Percentiles rank a stretch among this genome's conserved stretches.
These are phyloP conservation scores for Botrytis paeoniae DNA, from an alignment of 2,329 filamentous ascomycete genomes.

Conservation along the genomic window DNA sequence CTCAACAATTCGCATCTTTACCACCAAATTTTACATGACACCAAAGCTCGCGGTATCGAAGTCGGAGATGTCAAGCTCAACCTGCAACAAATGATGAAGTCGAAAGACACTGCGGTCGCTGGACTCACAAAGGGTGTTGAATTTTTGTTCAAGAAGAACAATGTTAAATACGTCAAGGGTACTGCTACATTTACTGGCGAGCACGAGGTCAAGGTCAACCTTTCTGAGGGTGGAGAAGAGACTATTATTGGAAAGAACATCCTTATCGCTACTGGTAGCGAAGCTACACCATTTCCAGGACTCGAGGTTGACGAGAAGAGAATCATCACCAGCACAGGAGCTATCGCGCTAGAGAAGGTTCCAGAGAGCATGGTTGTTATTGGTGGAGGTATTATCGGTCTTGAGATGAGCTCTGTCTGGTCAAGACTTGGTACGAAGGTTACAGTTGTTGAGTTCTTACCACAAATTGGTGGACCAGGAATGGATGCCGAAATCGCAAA, in stretches of 20 bases:
- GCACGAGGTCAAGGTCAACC: constrained; percentile 85
- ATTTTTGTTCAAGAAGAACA: constrained; percentile 99
- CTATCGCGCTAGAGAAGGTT: constrained; percentile 82
- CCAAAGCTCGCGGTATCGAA: constrained; percentile 94
- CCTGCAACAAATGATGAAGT: constrained; percentile 94
- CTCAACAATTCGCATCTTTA: constrained; percentile 99
- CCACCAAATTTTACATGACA: constrained; percentile 95
- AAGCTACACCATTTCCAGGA: constrained; percentile 94
- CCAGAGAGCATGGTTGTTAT: constrained; percentile 97
- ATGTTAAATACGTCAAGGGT: constrained; percentile 96
- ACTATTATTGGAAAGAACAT: constrained; percentile 92
- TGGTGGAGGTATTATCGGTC: constrained; percentile 95
- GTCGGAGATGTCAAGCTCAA: constrained; percentile 97
- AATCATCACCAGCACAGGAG: constrained; percentile 94
- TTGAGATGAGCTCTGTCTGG: constrained; percentile 99
- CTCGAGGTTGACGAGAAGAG: constrained; percentile 96
- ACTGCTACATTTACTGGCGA: constrained; percentile 82
- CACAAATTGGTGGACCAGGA: constrained; percentile 93
- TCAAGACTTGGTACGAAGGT: constrained; percentile 90
- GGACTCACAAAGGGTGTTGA: constrained; percentile 96
- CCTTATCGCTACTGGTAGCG: constrained; percentile 92
- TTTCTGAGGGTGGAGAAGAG: constrained; percentile 88
- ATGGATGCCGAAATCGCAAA: constrained; percentile 97
- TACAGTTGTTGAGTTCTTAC: constrained; percentile 94
- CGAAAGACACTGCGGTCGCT: constrained; percentile 87